Conservation (phyloP, 768 basidiomycete genomes). For the Mycena haematopus region DNA sequence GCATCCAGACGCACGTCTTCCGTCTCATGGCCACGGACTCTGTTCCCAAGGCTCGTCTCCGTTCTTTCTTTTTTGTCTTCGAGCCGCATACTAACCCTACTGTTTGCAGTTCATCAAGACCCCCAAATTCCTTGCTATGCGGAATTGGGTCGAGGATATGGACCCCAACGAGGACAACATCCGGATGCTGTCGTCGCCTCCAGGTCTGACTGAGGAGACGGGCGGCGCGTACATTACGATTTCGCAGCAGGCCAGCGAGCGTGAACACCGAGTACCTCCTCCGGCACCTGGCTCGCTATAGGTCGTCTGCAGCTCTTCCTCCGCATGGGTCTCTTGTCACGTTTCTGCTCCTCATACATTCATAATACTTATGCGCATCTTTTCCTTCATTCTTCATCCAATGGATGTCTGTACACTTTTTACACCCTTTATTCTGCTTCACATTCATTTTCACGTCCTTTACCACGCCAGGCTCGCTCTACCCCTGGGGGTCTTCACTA, state of each 20-base stretch:
- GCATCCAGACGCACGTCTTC: conserved; percentile 97
- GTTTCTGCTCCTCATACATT: conserved; percentile 27
- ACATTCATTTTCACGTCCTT: conserved; percentile 6
- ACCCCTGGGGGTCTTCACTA: conserved; percentile 25
- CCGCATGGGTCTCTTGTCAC: conserved; percentile 33
- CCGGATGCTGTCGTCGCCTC: conserved; percentile 66
- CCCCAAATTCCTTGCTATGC: conserved; percentile 77
- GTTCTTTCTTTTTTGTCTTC: conserved; percentile 7
- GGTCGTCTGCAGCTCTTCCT: conserved; percentile 23
- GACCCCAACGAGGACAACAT: conserved; percentile 70
- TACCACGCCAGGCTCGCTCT: conserved; percentile 26
- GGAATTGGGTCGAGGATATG: conserved; percentile 80
- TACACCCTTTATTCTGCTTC: conserved; percentile 13
- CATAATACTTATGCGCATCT: conserved; percentile 36
- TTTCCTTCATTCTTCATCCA: conserved; percentile 23
- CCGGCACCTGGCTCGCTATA: conserved; percentile 39
- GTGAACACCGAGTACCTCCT: conserved; percentile 51
- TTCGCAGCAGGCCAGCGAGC: conserved; percentile 80
- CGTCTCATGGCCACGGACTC: conserved; percentile 98
- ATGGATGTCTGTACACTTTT: conserved; percentile 23
- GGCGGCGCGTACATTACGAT: conserved; percentile 89
- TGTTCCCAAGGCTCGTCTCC: conserved; percentile 81
- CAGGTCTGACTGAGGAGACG: conserved; percentile 76
- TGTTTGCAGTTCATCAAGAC: conserved; percentile 82
- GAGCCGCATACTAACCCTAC: conserved; percentile 17